Conservation (phyloP, 2,329 filamentous ascomycete species). For the Cadophora sp. region DNA sequence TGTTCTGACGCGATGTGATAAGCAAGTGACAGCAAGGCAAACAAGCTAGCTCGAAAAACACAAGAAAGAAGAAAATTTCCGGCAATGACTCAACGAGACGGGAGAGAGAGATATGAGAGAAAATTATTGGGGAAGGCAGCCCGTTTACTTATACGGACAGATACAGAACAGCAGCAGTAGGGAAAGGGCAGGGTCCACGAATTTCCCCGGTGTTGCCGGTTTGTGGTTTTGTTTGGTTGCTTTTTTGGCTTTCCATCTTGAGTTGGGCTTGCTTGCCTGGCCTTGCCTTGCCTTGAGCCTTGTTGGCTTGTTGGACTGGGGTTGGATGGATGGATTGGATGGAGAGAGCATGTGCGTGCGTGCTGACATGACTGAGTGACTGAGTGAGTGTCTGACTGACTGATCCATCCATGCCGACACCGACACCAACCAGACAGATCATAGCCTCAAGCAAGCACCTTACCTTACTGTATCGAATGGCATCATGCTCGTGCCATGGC, state of each 20-base stretch:
- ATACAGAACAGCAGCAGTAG: neutral
- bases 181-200: neutral
- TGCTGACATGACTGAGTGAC: conserved; percentile 9
- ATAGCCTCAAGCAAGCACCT: neutral
- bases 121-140: neutral
- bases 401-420: neutral
- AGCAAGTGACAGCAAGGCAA: neutral
- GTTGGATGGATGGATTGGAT: neutral
- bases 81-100: conserved; percentile 12
- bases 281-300: too few relatives aligned
- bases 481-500: conserved; percentile 14
- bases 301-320: neutral
- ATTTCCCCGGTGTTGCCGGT: conserved; percentile 16
- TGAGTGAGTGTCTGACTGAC: neutral
- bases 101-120: neutral
- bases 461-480: conserved; percentile 16
- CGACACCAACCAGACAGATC: conserved; percentile 2
- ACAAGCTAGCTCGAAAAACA: neutral
- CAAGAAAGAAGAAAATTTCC: neutral
- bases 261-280: neutral
- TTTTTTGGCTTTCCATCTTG: neutral
- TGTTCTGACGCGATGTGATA: neutral
- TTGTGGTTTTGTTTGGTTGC: conserved; percentile 7
- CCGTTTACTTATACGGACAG: conserved; percentile 5
- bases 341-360: conserved; percentile 4